These are phyloP conservation scores for Haplosporangium sp. DNA, from an alignment of 371 early-diverging fungal species.

Conservation along the genomic window DNA sequence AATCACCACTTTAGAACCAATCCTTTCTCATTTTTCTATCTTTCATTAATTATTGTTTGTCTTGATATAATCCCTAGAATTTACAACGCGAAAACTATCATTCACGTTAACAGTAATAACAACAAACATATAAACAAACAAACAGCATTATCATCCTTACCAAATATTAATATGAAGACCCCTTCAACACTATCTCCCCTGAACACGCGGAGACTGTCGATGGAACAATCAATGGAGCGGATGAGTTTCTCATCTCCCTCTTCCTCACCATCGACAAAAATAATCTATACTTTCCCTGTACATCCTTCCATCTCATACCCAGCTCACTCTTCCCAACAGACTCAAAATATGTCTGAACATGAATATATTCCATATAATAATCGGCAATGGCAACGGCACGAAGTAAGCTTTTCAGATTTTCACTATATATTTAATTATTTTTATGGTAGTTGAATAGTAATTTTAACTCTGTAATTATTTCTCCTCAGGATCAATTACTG, in stretches of 20 bases:
- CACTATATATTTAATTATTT: background rate
- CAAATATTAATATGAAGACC: slow-evolving; percentile 14
- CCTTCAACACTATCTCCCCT: slow-evolving; percentile 26
- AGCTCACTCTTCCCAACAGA: background rate
- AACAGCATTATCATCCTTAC: too few species aligned
- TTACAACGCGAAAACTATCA: too few species aligned
- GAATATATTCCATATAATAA: slow-evolving; percentile 5
- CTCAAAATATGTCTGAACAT: slow-evolving; percentile 1
- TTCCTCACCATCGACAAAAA: slow-evolving; percentile 7
- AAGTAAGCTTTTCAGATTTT: slow-evolving; percentile 11
- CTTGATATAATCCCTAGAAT: too few species aligned
- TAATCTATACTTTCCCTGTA: slow-evolving; percentile 1
- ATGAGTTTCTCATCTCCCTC: slow-evolving; percentile 36
- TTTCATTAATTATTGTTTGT: too few species aligned
- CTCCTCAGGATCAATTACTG: slow-evolving; percentile 28
- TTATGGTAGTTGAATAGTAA: background rate
- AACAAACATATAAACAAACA: background rate
- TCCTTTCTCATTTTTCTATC: background rate
- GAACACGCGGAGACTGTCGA: slow-evolving; percentile 18
- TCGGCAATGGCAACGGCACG: slow-evolving; percentile 42
- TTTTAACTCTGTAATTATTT: background rate
- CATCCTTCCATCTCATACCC: slow-evolving; percentile 11
- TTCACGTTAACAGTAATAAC: background rate
- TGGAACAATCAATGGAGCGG: slow-evolving; percentile 46
- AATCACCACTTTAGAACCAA: background rate